Evolutionary conservation across 192 early-diverging fungal species (phyloP).

Genomic region (Helicostylum pulchrum): DNA sequence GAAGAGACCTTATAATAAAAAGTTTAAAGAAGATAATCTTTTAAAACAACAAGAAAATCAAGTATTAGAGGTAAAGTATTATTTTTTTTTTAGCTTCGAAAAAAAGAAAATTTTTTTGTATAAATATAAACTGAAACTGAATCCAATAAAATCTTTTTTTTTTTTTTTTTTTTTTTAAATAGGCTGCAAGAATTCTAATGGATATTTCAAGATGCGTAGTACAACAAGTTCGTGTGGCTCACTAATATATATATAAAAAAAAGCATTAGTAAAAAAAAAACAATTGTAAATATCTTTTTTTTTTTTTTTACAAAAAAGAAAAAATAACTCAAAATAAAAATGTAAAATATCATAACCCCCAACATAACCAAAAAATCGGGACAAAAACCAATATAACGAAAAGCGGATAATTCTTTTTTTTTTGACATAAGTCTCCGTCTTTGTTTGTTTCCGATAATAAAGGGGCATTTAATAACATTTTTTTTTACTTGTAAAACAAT

Average conservation of each 20-base stretch:
- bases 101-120: too few species aligned
- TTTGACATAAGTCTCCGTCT: too few species aligned
- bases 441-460: too few species aligned
- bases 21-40: too few species aligned
- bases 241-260: slow-evolving; percentile 6
- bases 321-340: not conserved
- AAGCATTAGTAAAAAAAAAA: not conserved
- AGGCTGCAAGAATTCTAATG: slow-evolving; percentile 22
- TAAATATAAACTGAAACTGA: too few species aligned
- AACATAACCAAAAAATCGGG: slow-evolving; percentile 6
- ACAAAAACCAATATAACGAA: too few species aligned
- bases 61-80: slow-evolving; percentile 14
- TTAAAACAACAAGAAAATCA: slow-evolving; percentile 15
- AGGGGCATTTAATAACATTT: too few species aligned
- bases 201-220: slow-evolving; percentile 14
- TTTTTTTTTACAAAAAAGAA: too few species aligned
- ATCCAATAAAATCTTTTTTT: not conserved
- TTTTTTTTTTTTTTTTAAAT: not conserved
- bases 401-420: too few species aligned
- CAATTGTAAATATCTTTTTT: too few species aligned
- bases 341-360: not conserved
- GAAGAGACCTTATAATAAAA: too few species aligned
- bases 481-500: too few species aligned
- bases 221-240: slow-evolving; percentile 1
- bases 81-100: not conserved